Conservation (phyloP, 1,284 basidiomycete genomes). For the Ceratobasidium sp. region DNA sequence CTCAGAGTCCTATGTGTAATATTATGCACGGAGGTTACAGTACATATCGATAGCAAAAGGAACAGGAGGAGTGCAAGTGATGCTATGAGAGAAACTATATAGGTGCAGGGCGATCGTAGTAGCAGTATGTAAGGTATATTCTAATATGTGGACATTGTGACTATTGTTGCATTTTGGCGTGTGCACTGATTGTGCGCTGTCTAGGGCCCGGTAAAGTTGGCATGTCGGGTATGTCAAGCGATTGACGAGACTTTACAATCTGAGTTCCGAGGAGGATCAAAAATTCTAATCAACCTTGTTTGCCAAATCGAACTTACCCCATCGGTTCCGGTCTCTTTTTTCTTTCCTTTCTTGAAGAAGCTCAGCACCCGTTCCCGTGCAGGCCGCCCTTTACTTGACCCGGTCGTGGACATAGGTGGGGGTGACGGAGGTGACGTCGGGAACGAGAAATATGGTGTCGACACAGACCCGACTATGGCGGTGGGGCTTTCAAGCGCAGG, state of each 20-base stretch:
- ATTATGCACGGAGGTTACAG: slow-evolving; percentile 2
- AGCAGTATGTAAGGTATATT: slow-evolving; percentile 14
- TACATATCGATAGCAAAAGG: not conserved
- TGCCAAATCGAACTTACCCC: slow-evolving; percentile 3
- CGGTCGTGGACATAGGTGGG: slow-evolving; percentile 3
- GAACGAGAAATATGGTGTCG: slow-evolving; percentile 20
- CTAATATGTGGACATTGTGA: not conserved
- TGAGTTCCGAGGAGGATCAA: not conserved
- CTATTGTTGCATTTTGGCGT: slow-evolving; percentile 40
- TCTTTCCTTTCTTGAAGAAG: slow-evolving; percentile 43
- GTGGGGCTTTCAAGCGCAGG: not conserved
- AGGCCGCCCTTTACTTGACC: not conserved
- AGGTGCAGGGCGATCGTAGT: slow-evolving; percentile 8
- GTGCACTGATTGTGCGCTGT: slow-evolving; percentile 40
- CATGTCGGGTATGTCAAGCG: slow-evolving; percentile 33
- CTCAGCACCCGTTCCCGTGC: slow-evolving; percentile 34
- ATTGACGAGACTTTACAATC: slow-evolving; percentile 19
- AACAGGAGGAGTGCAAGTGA: not conserved
- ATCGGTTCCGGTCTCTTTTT: slow-evolving; percentile 19
- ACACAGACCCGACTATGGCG: not conserved
- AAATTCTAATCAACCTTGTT: not conserved
- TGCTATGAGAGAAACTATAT: slow-evolving; percentile 1
- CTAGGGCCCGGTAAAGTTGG: slow-evolving; percentile 22
- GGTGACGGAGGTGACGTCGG: slow-evolving; percentile 15
- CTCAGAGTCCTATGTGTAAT: not conserved